Evolutionary conservation across 192 early-diverging fungal genomes (phyloP), one percentile per base, ranked within the genome.

Genomic region (Dissophora ornata): DNA sequence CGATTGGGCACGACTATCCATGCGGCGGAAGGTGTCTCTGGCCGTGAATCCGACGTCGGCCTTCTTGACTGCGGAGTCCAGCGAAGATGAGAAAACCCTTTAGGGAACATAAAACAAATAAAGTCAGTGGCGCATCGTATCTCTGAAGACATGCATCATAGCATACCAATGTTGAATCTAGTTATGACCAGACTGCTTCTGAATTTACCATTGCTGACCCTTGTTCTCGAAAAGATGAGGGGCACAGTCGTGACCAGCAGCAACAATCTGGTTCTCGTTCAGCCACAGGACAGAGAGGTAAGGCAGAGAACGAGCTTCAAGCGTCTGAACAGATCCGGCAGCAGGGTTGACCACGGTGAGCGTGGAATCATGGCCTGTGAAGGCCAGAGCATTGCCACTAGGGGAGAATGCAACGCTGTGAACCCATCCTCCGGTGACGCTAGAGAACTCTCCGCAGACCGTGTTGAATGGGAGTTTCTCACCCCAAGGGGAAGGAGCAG

Each of bases 401-500:
- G 97, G 96, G 30, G 92, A 94, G 62, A 99, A 99, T 1, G 93
- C 90, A 19, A 98, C 91, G 57, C 87, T 81, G 71, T 98, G 97
- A 26, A 98, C 88, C 96, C 96, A 99, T 42, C 96, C 97, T 68
- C 91, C 87, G 38, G 82, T 67, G 10, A 84, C 84, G 44, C 83
- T 89, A 29, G 79, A 85, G 59, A 91, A 97, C 65, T 99, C 97
- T 38, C 90, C 95, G 62, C 93, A 95, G 12, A 99, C 81, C 24
- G 92, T 95, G 77, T 90, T 94, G 80, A 98, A 97, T 9, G 95
- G 95, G 25, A 97, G 81, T 61, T 95, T 94, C 57, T 96, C 95
- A 29, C 96, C 97, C 97, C 97, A 98, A 15, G 91, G 88, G 4
- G 90, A 86, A 58, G 92, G 71, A n/a, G 91, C 77, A 10, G 94